Base-by-base conservation (phyloP, 2,329 filamentous ascomycete species). In the Chrysoporthe puriensis region DNA sequence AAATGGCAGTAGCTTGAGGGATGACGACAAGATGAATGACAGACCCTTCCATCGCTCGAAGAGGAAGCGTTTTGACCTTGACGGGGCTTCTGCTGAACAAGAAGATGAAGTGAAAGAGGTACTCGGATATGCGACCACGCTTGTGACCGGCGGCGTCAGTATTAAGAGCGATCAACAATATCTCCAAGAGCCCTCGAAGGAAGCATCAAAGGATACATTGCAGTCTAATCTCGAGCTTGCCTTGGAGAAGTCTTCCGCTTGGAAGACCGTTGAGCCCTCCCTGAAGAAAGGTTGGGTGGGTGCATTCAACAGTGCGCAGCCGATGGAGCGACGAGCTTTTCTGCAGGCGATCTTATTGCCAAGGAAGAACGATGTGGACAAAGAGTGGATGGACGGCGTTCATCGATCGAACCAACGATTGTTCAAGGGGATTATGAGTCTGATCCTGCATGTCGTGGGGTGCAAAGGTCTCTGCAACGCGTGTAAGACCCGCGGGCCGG, bases 301-400 rank as follows among this genome's bases (percentile, higher is more conserved):
- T 6, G 21, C 43, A 9, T 46, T n/a, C 59, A 16, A 32, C 21
- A 1, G 9, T 6, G 26, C 59, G 18, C 3, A 32, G 9, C 56
- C 21, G 11, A 14, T 18, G n/a, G 66, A 68, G 62, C 43, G 9
- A 3, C 40, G 14, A 16, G 66, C 66, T 13, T 57, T 68, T 4
- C n/a, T 62, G 7, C 62, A 68, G 8, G 62, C 57, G 2, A 65
- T 68, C 18, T 65, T 50, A 18, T 40, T 68, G 3, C 66, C 57
- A 1, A 36, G 18, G 0, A 62, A 21, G 18, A 65, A 68, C 46
- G 9, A 57, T 1, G 26, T 65, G 26, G 66, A 68, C n/a, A 21
- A 11, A 18, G 32, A 21, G 4, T 68, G 66, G 66, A 8, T 65
- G 0, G 2, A 36, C 2, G 48, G 48, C 36, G 54, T 44, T 14